Percentiles rank a stretch among this genome's conserved stretches.
These are phyloP conservation scores for Angophora floribunda DNA, from an alignment of 345 rosid species.

Conservation along the genomic window DNA sequence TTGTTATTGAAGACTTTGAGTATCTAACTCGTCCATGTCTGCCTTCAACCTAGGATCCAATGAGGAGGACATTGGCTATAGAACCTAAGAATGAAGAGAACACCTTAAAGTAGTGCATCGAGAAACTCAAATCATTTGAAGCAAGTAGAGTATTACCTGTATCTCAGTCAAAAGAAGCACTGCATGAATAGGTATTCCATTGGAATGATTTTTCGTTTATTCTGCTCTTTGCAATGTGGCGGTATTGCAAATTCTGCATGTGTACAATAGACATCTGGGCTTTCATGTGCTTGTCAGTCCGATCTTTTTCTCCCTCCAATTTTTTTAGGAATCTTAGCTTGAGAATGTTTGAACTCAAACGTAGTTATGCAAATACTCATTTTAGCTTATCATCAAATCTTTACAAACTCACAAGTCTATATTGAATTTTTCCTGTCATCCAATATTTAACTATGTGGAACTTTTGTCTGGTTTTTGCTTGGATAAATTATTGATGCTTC, in stretches of 20 bases:
- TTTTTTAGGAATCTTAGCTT: slow-evolving; percentile 68
- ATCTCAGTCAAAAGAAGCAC: slow-evolving; percentile 74
- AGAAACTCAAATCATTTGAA: slow-evolving; percentile 80
- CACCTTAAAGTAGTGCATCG: slow-evolving; percentile 55
- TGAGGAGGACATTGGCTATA: slow-evolving; percentile 47
- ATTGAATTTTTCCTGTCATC: accelerated
- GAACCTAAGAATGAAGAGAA: slow-evolving; percentile 75
- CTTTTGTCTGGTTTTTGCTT: neutral
- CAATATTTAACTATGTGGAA: neutral
- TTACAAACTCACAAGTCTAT: accelerated
- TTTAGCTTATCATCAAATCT: neutral
- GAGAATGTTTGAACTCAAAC: slow-evolving; percentile 78
- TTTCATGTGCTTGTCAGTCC: accelerated
- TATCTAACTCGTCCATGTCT: neutral
- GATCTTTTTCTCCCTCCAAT: neutral
- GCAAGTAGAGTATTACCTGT: slow-evolving; percentile 64
- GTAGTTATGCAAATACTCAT: slow-evolving; percentile 28
- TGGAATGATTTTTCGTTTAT: accelerated
- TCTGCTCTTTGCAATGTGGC: neutral
- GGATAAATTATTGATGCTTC: accelerated
- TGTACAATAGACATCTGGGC: accelerated
- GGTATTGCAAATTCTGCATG: accelerated
- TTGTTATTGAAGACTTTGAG: neutral
- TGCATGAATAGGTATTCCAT: slow-evolving; percentile 51
- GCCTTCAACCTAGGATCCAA: slow-evolving; percentile 50